Evolutionary conservation across 2,329 filamentous ascomycete species (phyloP), one percentile per base, ranked within the genome.

Genomic region (Penicillium rolfsii): DNA sequence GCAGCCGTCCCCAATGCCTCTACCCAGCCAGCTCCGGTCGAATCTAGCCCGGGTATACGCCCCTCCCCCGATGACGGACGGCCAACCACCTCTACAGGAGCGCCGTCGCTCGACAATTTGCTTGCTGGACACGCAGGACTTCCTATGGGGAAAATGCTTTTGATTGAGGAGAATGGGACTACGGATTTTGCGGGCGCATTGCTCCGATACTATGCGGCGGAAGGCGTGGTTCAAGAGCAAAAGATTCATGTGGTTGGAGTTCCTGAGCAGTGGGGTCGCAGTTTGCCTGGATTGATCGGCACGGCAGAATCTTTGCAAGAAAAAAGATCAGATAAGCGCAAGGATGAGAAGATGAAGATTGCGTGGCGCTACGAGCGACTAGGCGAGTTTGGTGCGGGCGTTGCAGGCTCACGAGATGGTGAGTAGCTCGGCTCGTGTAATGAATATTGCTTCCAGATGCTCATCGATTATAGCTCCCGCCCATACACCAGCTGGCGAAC

Each of bases 281-380:
- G 94, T 68, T 81, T 99, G 24, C 95, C 95, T 3, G 94, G 90
- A 0, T 75, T 96, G 36, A 83, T 84, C 50, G 77, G 82, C 64
- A 77, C 82, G 54, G 75, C 81, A 36, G 78, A 82, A 67, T 69
- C 73, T 48, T 73, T 82, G 35, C 79, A 82, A 36, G 76, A 80
- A 46, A 79, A 77, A 58, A 62, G 65, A 52, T 70, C 72, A 9
- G 74, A 72, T 45, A 71, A 71, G 70, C 71, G 74, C 75, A 78
- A 74, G 66, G 82, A 83, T 14, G 90, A 94, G 64, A 93, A 89
- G 77, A 98, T 99, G 95, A 98, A 97, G 80, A 99, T 99, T 80
- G 95, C 95, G 3, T 99, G 95, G 95, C 85, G 95, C 75, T 99
- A 99, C 79, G 93, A 98, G 77, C 85, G 87, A 36, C 77, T 98